Percentiles rank a stretch among this genome's conserved stretches.
phyloP scores from a whole-genome alignment of 2,329 filamentous ascomycete genomes.

The Aspergillus carbonarius region DNA sequence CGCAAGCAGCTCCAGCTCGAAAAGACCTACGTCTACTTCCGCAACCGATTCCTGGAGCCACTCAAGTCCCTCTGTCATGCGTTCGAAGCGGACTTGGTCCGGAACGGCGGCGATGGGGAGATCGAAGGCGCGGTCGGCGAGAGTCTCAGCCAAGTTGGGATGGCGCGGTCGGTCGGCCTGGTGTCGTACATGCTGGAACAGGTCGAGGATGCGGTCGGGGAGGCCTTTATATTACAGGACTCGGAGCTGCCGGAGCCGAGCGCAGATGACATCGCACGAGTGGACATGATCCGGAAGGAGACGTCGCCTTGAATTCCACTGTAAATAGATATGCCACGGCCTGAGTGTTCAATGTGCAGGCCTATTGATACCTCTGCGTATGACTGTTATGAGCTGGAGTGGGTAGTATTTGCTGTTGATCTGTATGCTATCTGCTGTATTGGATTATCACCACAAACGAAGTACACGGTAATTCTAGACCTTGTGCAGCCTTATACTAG shows the following conservation, averaged over 20 bases:
- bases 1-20: constrained; percentile 49
- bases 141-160: constrained; percentile 35
- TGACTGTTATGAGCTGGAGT: neutral
- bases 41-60: constrained; percentile 31
- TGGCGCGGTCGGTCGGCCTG: constrained; percentile 36
- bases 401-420: neutral
- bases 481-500: neutral
- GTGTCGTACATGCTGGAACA: constrained; percentile 34
- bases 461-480: no score
- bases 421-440: neutral
- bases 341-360: neutral
- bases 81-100: constrained; percentile 32
- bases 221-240: constrained; percentile 30
- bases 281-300: constrained; percentile 29
- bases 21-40: constrained; percentile 35
- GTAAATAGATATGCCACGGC: neutral
- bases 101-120: constrained; percentile 38
- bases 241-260: constrained; percentile 28
- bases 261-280: constrained; percentile 29
- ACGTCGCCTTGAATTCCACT: constrained; percentile 10
- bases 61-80: constrained; percentile 32
- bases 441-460: no score
- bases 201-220: constrained; percentile 33
- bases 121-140: constrained; percentile 37
- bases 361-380: neutral